Base-by-base conservation (phyloP, 1,139 yeast species). In the Kodamaea suecica region DNA sequence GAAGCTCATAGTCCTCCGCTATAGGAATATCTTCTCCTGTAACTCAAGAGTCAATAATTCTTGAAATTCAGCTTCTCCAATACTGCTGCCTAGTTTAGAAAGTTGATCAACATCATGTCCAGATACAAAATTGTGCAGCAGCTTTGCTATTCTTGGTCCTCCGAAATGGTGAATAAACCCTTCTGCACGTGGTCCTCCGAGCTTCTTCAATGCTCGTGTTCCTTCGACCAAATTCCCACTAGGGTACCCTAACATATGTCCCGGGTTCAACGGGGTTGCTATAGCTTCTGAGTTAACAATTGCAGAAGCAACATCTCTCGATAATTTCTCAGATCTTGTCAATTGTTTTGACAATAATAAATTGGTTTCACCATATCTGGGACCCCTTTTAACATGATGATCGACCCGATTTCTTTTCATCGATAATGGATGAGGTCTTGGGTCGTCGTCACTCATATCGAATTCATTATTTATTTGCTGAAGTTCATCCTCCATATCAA, bases 31-130 rank as follows among this genome's bases (percentile, higher is more conserved):
- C 21, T 47, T 42, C 33, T 52, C 48, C 36, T 59, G 63, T 20
- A 55, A 27, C 31, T 59, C 56, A 29, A 50, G 34, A 11, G 51
- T 48, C 41, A 57, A 38, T 40, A 60, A 37, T 27, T 49, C 50
- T 31, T 57, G 47, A 16, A 52, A 25, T n/a, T 38, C 50, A 3
- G 28, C 27, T 35, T 38, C 43, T 5, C 47, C 52, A 7, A 45
- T 37, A 6, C 40, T 42, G 14, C 37, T 27, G 13, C 41, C 38
- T 23, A 44, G 28, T 21, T 34, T 27, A 4, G 40, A 29, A 5
- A 41, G 26, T 20, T 31, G 35, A 7, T 31, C 41, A 7, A 35
- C 33, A 14, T 43, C 42, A 15, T 39, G 42, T 2, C 43, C 41
- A 15, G 34, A n/a, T n/a, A 20, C 25, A 28, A 33, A 24, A 17